Conservation (phyloP, 73 alveolate species). For the Durusdinium trenchii region DNA sequence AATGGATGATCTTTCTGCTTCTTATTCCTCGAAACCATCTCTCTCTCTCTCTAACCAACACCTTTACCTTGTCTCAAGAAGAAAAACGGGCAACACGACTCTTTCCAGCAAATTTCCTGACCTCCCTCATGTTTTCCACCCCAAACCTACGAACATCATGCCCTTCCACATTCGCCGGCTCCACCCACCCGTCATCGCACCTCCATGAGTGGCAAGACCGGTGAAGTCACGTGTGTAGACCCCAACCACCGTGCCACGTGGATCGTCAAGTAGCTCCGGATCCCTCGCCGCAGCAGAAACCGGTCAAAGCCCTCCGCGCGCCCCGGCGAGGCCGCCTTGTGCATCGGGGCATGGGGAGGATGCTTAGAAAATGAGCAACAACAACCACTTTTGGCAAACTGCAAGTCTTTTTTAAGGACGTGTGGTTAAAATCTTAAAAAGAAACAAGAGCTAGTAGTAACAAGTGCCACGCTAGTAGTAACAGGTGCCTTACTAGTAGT, state of each 20-base stretch:
- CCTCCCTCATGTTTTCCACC: too few species aligned
- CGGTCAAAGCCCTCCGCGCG: background rate
- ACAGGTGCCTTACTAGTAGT: too few species aligned
- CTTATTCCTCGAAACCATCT: background rate
- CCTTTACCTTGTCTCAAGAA: background rate
- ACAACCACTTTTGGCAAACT: too few species aligned
- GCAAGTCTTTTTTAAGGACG: too few species aligned
- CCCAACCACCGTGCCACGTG: constrained; percentile 74
- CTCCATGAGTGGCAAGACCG: constrained; percentile 62
- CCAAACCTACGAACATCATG: background rate
- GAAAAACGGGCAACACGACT: too few species aligned
- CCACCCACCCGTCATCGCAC: background rate
- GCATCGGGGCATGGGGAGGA: background rate
- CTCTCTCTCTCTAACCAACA: background rate
- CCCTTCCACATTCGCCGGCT: background rate
- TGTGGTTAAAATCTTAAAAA: too few species aligned
- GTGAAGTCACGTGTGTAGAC: constrained; percentile 62
- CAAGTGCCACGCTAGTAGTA: too few species aligned
- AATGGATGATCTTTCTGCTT: background rate
- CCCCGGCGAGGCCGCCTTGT: too few species aligned
- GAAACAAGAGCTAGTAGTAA: too few species aligned
- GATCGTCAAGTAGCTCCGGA: constrained; percentile 55
- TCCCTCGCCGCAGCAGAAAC: constrained; percentile 21
- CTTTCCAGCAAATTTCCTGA: too few species aligned
- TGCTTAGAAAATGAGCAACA: background rate